Conservation (phyloP, 2,329 filamentous ascomycete genomes). For the Aspergillus eucalypticola region DNA sequence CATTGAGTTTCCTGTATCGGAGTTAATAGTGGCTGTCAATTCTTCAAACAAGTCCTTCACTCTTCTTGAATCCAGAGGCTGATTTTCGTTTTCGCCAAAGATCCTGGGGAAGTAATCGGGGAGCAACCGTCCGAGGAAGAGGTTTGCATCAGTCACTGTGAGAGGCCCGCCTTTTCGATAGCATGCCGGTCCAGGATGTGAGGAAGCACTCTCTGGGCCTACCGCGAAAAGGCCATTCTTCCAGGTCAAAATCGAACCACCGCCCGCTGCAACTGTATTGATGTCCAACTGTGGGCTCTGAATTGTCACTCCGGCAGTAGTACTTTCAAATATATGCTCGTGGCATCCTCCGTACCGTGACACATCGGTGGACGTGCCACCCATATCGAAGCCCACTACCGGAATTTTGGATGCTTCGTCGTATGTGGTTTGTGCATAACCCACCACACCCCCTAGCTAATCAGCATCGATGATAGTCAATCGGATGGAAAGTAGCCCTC, state of each 20-base stretch:
- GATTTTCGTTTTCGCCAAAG: background rate
- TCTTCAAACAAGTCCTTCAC: constrained; percentile 71
- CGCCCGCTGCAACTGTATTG: constrained; percentile 89
- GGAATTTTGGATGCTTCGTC: constrained; percentile 61
- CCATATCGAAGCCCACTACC: constrained; percentile 95
- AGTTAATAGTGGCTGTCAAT: constrained; percentile 74
- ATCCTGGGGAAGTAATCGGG: constrained; percentile 84
- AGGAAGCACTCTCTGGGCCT: constrained; percentile 83
- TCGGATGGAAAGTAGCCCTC: background rate
- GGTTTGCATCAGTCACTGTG: constrained; percentile 90
- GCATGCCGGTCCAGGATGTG: constrained; percentile 86
- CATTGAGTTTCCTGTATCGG: constrained; percentile 59
- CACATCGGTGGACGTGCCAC: constrained; percentile 84
- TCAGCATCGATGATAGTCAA: background rate
- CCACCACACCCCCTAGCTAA: constrained; percentile 69
- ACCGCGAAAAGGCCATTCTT: constrained; percentile 85
- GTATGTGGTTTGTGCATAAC: constrained; percentile 87
- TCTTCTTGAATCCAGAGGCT: constrained; percentile 68
- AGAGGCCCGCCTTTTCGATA: constrained; percentile 87
- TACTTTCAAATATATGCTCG: constrained; percentile 91
- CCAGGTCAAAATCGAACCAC: constrained; percentile 69
- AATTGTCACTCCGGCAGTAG: constrained; percentile 87
- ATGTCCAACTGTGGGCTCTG: constrained; percentile 89
- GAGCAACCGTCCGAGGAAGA: constrained; percentile 77
- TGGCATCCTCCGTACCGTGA: constrained; percentile 72